Percentiles rank a stretch among this genome's conserved stretches.
phyloP scores from a whole-genome alignment of 163 green algal species.

The Chlamydomonas reinhardtii region DNA sequence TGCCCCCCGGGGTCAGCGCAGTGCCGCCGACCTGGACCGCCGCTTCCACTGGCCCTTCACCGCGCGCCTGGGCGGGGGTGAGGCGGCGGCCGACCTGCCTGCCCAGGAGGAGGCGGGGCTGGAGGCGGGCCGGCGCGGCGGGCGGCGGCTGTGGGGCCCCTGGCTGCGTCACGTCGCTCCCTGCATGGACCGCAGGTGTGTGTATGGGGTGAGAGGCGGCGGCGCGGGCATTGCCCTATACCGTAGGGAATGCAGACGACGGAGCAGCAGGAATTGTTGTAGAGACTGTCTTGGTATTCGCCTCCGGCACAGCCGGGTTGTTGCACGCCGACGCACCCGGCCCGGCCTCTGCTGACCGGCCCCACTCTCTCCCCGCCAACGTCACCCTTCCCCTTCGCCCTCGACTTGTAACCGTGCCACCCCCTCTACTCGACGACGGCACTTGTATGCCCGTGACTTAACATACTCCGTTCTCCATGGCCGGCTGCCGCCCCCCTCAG shows the following conservation, averaged over 20 bases:
- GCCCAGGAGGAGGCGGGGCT: not conserved
- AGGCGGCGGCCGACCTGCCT: not conserved
- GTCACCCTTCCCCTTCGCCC: too few relatives aligned
- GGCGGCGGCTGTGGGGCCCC: constrained; percentile 17
- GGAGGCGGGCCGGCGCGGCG: not conserved
- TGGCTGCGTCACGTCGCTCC: constrained; percentile 49
- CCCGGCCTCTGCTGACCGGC: too few relatives aligned
- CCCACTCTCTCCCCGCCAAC: too few relatives aligned
- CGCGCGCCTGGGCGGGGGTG: not conserved
- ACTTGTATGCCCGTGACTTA: too few relatives aligned
- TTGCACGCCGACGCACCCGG: too few relatives aligned
- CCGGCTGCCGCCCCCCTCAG: not conserved
- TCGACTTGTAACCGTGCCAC: too few relatives aligned
- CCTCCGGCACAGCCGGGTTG: too few relatives aligned
- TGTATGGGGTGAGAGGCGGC: not conserved
- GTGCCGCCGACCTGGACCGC: not conserved
- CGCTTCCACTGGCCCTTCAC: constrained; percentile 33
- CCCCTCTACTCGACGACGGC: too few relatives aligned
- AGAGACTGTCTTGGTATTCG: too few relatives aligned
- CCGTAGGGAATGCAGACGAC: too few relatives aligned
- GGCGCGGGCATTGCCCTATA: not conserved
- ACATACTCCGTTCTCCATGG: not conserved
- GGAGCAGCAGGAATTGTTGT: too few relatives aligned
- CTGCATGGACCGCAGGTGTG: constrained; percentile 71
- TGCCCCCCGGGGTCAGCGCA: not conserved